Evolutionary conservation across 192 early-diverging fungal genomes (phyloP).

Genomic region (Mortierella claussenii): DNA sequence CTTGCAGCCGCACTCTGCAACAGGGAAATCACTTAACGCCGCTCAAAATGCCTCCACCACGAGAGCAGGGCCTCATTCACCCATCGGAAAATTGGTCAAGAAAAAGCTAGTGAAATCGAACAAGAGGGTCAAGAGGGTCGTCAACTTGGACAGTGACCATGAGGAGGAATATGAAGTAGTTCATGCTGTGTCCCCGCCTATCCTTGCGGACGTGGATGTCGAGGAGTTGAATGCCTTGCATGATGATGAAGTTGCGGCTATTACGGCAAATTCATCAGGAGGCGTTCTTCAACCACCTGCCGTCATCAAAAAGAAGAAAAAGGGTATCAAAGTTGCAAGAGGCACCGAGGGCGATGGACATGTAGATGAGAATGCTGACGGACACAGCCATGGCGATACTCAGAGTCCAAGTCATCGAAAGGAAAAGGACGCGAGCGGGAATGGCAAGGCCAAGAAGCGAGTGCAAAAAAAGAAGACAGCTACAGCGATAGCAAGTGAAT

Average conservation of each 20-base stretch:
- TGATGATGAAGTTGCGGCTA: slow-evolving; percentile 16
- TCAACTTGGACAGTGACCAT: slow-evolving; percentile 39
- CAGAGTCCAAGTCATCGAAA: slow-evolving; percentile 23
- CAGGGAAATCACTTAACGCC: slow-evolving; percentile 11
- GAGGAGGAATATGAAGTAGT: slow-evolving; percentile 1
- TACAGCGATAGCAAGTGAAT: not conserved
- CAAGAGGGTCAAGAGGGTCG: slow-evolving; percentile 34
- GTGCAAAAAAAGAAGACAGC: slow-evolving; percentile 12
- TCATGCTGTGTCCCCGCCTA: not conserved
- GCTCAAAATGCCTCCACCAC: not conserved
- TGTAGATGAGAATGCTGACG: slow-evolving; percentile 6
- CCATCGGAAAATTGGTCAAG: slow-evolving; percentile 30
- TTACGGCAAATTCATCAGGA: not conserved
- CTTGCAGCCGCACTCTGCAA: not conserved
- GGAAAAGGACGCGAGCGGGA: too few relatives aligned
- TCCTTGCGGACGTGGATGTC: slow-evolving; percentile 5
- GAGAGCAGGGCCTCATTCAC: slow-evolving; percentile 6
- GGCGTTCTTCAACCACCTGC: slow-evolving; percentile 11
- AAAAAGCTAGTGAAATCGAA: slow-evolving; percentile 44
- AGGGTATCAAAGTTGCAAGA: slow-evolving; percentile 2
- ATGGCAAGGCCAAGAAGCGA: slow-evolving; percentile 16
- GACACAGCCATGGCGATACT: not conserved
- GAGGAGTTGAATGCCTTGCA: not conserved
- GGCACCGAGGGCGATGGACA: not conserved
- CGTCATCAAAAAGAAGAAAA: slow-evolving; percentile 43